Base-by-base conservation (phyloP, 1,139 yeast genomes). In the Saccharomyces hybrid region DNA sequence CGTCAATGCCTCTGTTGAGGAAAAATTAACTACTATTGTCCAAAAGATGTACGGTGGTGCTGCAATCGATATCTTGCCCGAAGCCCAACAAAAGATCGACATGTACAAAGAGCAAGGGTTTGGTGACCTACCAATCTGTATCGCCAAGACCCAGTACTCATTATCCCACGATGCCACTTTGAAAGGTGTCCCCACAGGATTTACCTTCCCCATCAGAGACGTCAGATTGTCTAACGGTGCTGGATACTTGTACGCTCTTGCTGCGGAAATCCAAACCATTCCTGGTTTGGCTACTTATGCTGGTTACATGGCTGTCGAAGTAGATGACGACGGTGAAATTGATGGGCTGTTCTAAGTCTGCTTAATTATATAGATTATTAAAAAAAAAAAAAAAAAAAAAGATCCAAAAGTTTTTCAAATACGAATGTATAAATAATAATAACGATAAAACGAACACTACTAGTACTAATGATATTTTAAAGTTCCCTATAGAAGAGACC, bases 231-330 rank as follows among this genome's bases (percentile, higher is more conserved):
- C 96, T 47, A 88, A 88, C 59, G 99, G 99, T 71, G 98, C 97
- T 50, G 98, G 98, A 11, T 93, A 93, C 74, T 79, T 93, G 69
- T 91, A 91, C 68, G 98, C 98, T 5, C 80, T 93, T 65, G 98
- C 98, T 13, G 98, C 96, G 50, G 96, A 91, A 73, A 91, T 93
- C 68, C 95, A 87, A 81, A 93, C 99, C 52, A 91, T 93, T 64
- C 99, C 99, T 29, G 99, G 99, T 57, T 80, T 93, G 70, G 96
- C 98, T 57, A 93, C 98, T 27, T 93, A 88, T 68, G 85, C 96
- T 73, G 98, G 98, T 47, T 93, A 88, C 77, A 89, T 91, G 96
- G 88, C 91, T 71, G 96, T 93, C 56, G 98, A 93, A 73, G 95
- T 93, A 59, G 85, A 87, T 69, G 91, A 85, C 53, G 85, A 89